phyloP scores from a whole-genome alignment of 2,329 filamentous ascomycete species.

The Dichotomopilus funicola region DNA sequence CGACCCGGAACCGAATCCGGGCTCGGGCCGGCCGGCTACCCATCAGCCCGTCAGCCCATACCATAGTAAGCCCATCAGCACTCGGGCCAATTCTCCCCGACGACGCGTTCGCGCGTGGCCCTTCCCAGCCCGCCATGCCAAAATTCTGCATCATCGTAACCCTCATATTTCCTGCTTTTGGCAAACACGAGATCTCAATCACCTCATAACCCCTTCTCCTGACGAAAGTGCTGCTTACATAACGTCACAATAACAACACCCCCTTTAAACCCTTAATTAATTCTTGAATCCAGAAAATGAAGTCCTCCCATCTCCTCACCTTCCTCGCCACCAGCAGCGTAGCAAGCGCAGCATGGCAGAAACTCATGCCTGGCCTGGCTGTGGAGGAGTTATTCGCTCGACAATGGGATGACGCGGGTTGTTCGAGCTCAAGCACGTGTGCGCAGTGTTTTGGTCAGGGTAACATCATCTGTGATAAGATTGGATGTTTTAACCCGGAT shows the following conservation, averaged over 20 bases:
- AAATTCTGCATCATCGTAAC: no score
- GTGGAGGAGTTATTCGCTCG: background rate
- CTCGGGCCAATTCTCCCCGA: background rate
- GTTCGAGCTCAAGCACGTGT: background rate
- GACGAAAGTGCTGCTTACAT: no score
- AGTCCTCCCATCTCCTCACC: background rate
- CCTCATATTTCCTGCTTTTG: no score
- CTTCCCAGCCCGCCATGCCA: background rate
- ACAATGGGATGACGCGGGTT: background rate
- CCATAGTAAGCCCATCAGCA: background rate
- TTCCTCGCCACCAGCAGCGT: background rate
- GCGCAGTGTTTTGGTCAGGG: constrained; percentile 2
- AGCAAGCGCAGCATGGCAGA: background rate
- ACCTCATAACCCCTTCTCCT: no score
- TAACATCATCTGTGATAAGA: constrained; percentile 1
- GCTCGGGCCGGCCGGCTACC: no score
- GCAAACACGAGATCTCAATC: no score
- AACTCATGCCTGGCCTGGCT: background rate
- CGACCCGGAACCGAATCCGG: no score
- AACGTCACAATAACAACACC: no score
- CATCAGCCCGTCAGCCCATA: no score
- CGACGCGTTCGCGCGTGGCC: background rate
- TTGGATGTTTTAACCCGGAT: constrained; percentile 7
- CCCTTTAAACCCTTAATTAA: no score
- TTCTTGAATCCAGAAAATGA: background rate